These are phyloP conservation scores for Schizosaccharomyces cryophilus DNA, from an alignment of 805 yeast genomes.

Conservation along the genomic window DNA sequence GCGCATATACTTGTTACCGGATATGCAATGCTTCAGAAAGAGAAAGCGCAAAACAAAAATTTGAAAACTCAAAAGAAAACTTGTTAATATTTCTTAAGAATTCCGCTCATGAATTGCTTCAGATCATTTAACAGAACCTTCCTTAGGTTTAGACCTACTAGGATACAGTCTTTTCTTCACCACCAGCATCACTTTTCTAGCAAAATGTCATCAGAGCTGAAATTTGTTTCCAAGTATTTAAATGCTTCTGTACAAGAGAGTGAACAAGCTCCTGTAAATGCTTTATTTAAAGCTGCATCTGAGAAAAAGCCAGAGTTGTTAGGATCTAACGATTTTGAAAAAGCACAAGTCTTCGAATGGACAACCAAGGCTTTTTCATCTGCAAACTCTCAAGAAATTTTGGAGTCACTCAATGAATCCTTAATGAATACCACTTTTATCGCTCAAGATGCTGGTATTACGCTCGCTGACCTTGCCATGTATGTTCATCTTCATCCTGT, in stretches of 20 bases:
- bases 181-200: background rate
- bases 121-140: no score
- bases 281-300: background rate
- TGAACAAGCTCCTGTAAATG: background rate
- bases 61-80: no score
- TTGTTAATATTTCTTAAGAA: no score
- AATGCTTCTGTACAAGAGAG: background rate
- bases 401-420: background rate
- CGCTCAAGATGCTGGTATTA: background rate
- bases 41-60: no score
- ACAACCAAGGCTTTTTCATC: background rate
- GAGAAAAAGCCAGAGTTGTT: background rate
- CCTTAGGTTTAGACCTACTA: no score
- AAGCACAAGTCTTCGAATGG: background rate
- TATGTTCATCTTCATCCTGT: conserved; percentile 27
- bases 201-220: background rate
- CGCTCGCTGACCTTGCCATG: conserved; percentile 46
- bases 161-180: background rate
- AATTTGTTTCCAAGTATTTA: background rate
- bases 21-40: no score
- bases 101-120: no score
- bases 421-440: background rate
- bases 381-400: background rate
- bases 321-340: background rate
- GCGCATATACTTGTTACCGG: no score